Conservation (phyloP, 129 eudicot species). For the Rutidosis leptorrhynchoides region DNA sequence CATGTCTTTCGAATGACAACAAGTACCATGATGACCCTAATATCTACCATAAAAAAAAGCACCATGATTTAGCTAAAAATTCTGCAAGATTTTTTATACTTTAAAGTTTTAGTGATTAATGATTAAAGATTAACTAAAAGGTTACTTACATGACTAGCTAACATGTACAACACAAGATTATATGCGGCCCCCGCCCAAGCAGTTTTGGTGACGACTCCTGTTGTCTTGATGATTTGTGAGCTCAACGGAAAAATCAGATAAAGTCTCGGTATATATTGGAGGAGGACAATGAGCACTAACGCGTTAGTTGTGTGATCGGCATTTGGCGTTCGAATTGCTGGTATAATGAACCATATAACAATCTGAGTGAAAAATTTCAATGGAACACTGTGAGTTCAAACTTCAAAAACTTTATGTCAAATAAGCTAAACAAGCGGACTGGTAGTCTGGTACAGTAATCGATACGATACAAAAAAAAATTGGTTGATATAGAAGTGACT, state of each 20-base stretch:
- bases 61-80: no score
- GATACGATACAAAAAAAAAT: no score
- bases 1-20: constrained; percentile 70
- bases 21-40: constrained; percentile 91
- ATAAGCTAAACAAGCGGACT: no score
- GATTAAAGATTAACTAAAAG: background rate
- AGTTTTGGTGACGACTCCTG: constrained; percentile 84
- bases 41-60: no score
- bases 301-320: constrained; percentile 79
- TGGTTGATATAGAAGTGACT: no score
- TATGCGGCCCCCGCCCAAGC: constrained; percentile 99
- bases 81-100: background rate
- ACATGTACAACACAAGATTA: constrained; percentile 78
- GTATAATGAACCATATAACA: constrained; percentile 85
- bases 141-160: constrained; percentile 84
- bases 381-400: constrained; percentile 14
- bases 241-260: constrained; percentile 77
- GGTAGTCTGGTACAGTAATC: no score
- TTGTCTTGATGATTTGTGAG: constrained; percentile 72
- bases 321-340: constrained; percentile 63
- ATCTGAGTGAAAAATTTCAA: constrained; percentile 51
- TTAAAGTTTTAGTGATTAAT: background rate
- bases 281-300: constrained; percentile 59
- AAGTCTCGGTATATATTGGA: constrained; percentile 78
- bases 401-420: background rate